These are phyloP conservation scores for Sphaerulina populicola DNA, from an alignment of 2,329 filamentous ascomycete genomes.

Conservation along the genomic window DNA sequence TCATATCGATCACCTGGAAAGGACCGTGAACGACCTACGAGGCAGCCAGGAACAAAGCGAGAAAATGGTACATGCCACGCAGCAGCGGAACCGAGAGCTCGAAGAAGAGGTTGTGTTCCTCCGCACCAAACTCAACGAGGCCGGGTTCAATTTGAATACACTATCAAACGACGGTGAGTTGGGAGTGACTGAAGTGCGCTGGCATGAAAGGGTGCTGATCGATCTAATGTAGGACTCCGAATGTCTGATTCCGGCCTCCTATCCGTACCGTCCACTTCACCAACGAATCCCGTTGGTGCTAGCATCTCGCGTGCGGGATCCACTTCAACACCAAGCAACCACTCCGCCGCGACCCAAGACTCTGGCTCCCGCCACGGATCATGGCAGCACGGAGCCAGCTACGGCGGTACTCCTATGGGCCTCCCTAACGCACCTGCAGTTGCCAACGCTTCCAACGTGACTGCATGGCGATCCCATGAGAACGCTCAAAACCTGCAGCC, in stretches of 20 bases:
- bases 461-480: slow-evolving; percentile 29
- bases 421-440: slow-evolving; percentile 16
- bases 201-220: slow-evolving; percentile 5
- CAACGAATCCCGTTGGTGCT: slow-evolving; percentile 19
- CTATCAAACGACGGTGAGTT: slow-evolving; percentile 18
- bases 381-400: slow-evolving; percentile 24
- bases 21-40: slow-evolving; percentile 46
- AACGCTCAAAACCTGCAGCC: slow-evolving; percentile 14
- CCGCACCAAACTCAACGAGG: slow-evolving; percentile 43
- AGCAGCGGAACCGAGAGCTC: slow-evolving; percentile 47
- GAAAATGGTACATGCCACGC: slow-evolving; percentile 43
- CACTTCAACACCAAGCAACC: slow-evolving; percentile 24
- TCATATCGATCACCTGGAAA: slow-evolving; percentile 51
- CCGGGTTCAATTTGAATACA: slow-evolving; percentile 29
- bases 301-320: slow-evolving; percentile 24
- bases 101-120: slow-evolving; percentile 49
- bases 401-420: slow-evolving; percentile 16
- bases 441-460: slow-evolving; percentile 17
- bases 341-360: slow-evolving; percentile 23
- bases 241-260: slow-evolving; percentile 18
- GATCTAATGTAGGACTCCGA: slow-evolving; percentile 15
- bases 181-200: neutral
- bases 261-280: slow-evolving; percentile 22
- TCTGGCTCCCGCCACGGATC: slow-evolving; percentile 24
- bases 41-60: slow-evolving; percentile 41